Conservation (phyloP, 1,284 basidiomycete species). For the Polyporus tsugae region DNA sequence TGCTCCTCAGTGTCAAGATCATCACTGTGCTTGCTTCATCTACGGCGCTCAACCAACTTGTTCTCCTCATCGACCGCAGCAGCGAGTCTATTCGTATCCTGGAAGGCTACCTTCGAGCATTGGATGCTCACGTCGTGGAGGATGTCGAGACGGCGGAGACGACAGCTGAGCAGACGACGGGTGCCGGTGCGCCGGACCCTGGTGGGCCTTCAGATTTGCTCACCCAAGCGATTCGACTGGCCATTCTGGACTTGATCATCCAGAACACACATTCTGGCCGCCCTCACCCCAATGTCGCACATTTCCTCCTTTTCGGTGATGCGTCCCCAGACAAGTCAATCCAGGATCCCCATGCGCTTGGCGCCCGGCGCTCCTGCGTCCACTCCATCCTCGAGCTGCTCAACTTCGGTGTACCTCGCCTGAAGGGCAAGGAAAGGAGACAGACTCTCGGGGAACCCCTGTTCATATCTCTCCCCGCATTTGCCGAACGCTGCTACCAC, state of each 20-base stretch:
- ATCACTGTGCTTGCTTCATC: constrained; percentile 73
- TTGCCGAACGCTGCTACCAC: constrained; percentile 89
- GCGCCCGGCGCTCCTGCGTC: constrained; percentile 75
- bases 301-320: constrained; percentile 87
- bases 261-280: constrained; percentile 74
- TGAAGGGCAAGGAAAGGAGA: constrained; percentile 56
- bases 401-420: constrained; percentile 69
- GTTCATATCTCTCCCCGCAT: constrained; percentile 73
- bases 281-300: constrained; percentile 86
- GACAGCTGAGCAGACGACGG: constrained; percentile 67
- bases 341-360: constrained; percentile 79
- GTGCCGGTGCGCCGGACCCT: constrained; percentile 71
- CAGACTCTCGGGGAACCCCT: constrained; percentile 56
- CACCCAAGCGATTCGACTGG: constrained; percentile 77
- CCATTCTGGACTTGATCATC: constrained; percentile 89
- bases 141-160: constrained; percentile 67
- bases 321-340: constrained; percentile 63
- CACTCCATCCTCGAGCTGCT: constrained; percentile 86
- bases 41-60: constrained; percentile 70
- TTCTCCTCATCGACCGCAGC: constrained; percentile 84
- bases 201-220: constrained; percentile 56
- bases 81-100: constrained; percentile 89
- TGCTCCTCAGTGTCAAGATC: constrained; percentile 84
- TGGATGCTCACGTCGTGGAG: constrained; percentile 71
- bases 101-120: constrained; percentile 77